Conservation (phyloP, 2,329 filamentous ascomycete genomes). For the Echinosphaeria canescens region DNA sequence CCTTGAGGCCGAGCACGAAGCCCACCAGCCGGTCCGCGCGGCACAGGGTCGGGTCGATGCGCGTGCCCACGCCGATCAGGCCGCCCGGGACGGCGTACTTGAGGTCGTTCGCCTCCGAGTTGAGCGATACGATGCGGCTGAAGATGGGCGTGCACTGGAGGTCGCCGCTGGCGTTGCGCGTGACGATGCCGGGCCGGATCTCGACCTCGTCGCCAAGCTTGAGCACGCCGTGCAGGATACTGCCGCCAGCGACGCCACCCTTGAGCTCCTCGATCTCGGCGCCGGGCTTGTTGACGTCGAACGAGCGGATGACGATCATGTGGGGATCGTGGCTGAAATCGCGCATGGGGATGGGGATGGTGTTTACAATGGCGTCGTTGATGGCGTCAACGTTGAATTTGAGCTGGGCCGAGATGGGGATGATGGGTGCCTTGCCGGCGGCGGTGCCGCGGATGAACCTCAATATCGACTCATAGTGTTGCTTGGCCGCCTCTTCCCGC, state of each 20-base stretch:
- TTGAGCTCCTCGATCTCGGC: slow-evolving; percentile 97
- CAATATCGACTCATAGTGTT: slow-evolving; percentile 91
- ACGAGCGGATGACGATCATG: slow-evolving; percentile 98
- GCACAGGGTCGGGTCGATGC: slow-evolving; percentile 94
- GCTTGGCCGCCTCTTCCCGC: slow-evolving; percentile 80
- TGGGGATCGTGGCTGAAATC: slow-evolving; percentile 86
- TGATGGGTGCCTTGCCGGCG: slow-evolving; percentile 83
- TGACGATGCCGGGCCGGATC: slow-evolving; percentile 96
- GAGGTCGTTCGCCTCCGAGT: slow-evolving; percentile 94
- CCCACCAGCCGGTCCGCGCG: slow-evolving; percentile 97
- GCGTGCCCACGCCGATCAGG: slow-evolving; percentile 93
- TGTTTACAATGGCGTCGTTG: slow-evolving; percentile 88
- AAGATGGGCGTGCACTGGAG: slow-evolving; percentile 96
- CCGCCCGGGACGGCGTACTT: slow-evolving; percentile 97
- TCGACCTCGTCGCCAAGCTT: slow-evolving; percentile 98
- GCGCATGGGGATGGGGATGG: slow-evolving; percentile 76
- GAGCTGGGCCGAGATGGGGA: slow-evolving; percentile 91
- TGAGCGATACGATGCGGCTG: slow-evolving; percentile 83
- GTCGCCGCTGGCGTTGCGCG: slow-evolving; percentile 79
- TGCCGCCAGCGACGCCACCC: slow-evolving; percentile 95
- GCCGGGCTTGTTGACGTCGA: slow-evolving; percentile 99
- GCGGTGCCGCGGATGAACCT: slow-evolving; percentile 98
- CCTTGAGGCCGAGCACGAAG: slow-evolving; percentile 90
- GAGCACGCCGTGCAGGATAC: slow-evolving; percentile 86
- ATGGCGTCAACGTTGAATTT: slow-evolving; percentile 99